Base-by-base conservation (phyloP, 2,329 filamentous ascomycete species). In the Sporothrix protearum region DNA sequence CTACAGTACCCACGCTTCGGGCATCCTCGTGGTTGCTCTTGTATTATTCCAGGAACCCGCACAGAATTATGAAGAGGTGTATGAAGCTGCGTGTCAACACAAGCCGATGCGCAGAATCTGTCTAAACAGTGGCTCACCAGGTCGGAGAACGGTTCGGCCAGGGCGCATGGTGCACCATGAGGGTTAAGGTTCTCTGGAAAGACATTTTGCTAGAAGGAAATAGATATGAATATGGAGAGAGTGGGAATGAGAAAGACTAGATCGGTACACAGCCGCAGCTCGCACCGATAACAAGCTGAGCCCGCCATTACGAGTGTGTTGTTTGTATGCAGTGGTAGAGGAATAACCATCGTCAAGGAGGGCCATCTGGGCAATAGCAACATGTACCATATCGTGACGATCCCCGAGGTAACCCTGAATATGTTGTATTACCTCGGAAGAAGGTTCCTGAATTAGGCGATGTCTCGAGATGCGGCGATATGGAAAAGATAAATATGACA, bases 251-350 rank as follows among this genome's bases (percentile, higher is more conserved):
- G n/a, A 49, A 49, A 12, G 61, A 33, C 42, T 42, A 25, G 63
- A 66, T 66, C 63, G 63, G 63, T 49, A 49, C 39, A 49, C 45
- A n/a, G 63, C 42, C 63, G 42, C 42, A 33, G 63, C 33, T 66
- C 63, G 45, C 63, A 66, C 63, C 63, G 42, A 66, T 22, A 66
- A 14, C 63, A 49, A 28, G 59, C n/a, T n/a, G 14, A 30, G 39
- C 22, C 30, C 42, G 30, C 1, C 9, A 16, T 64, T 19, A 45
- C 33, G 36, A n/a, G 36, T 63, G 36, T 28, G 36, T 45, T 16
- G 12, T 14, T 45, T 16, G 12, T 14, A 28, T 53, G 28, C 30
- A n/a, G 30, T 39, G 36, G 16, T 33, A 30, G 30, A 30, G 33
- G 6, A 61, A 42, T 12, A 12, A n/a, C 12, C 45, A 64, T 28